phyloP scores from a whole-genome alignment of 1,284 basidiomycete species.

The Sporisorium exsertum region DNA sequence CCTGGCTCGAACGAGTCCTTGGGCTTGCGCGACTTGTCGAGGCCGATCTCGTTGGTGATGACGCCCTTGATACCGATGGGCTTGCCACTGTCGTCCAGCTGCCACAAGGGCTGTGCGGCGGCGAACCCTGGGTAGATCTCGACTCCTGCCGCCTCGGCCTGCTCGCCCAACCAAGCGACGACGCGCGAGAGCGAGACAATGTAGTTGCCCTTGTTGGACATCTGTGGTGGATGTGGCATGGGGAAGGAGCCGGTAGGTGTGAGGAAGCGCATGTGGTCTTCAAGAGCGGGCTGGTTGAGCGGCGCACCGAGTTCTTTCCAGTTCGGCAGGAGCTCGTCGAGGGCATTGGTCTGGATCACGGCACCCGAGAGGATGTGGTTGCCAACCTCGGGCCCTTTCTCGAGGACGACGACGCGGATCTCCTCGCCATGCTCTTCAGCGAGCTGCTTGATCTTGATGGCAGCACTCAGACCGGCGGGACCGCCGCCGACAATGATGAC shows the following conservation, averaged over 20 bases:
- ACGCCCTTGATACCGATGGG: conserved; percentile 79
- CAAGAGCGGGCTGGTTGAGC: conserved; percentile 82
- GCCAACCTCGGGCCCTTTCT: conserved; percentile 93
- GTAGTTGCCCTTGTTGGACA: conserved; percentile 94
- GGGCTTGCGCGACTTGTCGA: conserved; percentile 81
- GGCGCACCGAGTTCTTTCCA: conserved; percentile 78
- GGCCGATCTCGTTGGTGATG: conserved; percentile 92
- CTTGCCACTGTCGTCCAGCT: conserved; percentile 76
- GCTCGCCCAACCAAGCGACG: conserved; percentile 86
- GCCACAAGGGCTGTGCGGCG: conserved; percentile 83
- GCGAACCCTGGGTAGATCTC: conserved; percentile 98
- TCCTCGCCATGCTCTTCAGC: conserved; percentile 82
- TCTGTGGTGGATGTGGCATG: conserved; percentile 96
- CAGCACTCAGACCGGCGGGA: conserved; percentile 94
- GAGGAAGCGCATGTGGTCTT: conserved; percentile 88
- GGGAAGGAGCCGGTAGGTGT: conserved; percentile 81
- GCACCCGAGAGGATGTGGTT: conserved; percentile 96
- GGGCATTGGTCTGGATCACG: conserved; percentile 90
- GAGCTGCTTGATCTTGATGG: conserved; percentile 93
- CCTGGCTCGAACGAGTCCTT: conserved; percentile 95
- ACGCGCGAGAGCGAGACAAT: conserved; percentile 90
- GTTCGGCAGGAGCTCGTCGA: conserved; percentile 90
- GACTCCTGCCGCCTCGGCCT: conserved; percentile 91
- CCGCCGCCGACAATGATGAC: conserved; percentile 97
- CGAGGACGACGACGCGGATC: conserved; percentile 90